Conservation (phyloP, 768 basidiomycete genomes). For the Boletus vermiculosoides region DNA sequence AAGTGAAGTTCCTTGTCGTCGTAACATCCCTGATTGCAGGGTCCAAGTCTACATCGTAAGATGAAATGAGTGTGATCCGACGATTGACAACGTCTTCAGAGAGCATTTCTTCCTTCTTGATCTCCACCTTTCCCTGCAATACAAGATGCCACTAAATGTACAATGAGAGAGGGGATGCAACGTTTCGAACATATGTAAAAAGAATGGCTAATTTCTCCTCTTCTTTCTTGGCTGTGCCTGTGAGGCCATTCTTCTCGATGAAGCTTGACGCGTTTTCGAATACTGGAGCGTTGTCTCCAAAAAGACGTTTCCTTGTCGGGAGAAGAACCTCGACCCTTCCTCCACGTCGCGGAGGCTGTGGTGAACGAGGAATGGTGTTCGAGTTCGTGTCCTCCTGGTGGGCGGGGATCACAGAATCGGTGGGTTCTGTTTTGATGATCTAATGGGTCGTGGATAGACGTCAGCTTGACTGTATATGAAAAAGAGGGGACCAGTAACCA, state of each 20-base stretch:
- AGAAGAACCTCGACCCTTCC: slow-evolving; percentile 9
- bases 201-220: neutral
- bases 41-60: slow-evolving; percentile 15
- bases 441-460: neutral
- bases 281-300: slow-evolving; percentile 2
- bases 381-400: neutral
- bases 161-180: neutral
- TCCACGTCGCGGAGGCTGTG: neutral
- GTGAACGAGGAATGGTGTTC: neutral
- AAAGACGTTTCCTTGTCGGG: slow-evolving; percentile 10
- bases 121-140: slow-evolving; percentile 9
- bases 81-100: slow-evolving; percentile 20
- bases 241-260: slow-evolving; percentile 8
- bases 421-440: slow-evolving; percentile 13
- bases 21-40: slow-evolving; percentile 16
- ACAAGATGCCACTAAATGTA: neutral
- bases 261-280: slow-evolving; percentile 9
- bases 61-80: slow-evolving; percentile 1
- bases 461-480: neutral
- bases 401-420: neutral
- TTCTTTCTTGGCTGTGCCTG: slow-evolving; percentile 11
- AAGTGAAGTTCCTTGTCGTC: slow-evolving; percentile 16
- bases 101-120: slow-evolving; percentile 22
- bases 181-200: neutral
- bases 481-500: neutral